Evolutionary conservation across 2,329 filamentous ascomycete genomes (phyloP).

Genomic region (Cladosporium halotolerans): DNA sequence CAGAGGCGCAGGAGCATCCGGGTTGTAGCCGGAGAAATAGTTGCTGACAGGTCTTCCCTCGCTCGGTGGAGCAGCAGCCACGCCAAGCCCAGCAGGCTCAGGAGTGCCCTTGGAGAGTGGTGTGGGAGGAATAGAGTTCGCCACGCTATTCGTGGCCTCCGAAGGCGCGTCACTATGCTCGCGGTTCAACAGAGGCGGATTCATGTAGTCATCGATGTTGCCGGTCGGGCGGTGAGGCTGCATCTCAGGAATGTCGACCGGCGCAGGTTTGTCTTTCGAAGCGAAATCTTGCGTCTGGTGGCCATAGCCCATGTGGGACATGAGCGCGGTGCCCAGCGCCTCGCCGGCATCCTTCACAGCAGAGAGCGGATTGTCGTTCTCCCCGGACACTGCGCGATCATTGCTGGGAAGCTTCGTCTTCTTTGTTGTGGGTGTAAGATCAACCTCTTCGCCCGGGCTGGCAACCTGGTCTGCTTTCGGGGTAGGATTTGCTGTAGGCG

Average conservation of each 20-base stretch:
- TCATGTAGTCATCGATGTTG: background rate
- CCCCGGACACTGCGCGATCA: constrained; percentile 14
- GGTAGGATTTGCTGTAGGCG: constrained; percentile 1
- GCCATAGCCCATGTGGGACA: constrained; percentile 32
- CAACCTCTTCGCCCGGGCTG: constrained; percentile 19
- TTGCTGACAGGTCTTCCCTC: constrained; percentile 14
- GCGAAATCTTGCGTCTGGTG: constrained; percentile 31
- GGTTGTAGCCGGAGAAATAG: constrained; percentile 16
- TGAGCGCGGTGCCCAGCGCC: constrained; percentile 43
- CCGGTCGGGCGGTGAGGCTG: constrained; percentile 8
- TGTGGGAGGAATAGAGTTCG: constrained; percentile 33
- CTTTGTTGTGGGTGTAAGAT: constrained; percentile 29
- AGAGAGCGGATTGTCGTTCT: constrained; percentile 26
- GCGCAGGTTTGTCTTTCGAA: constrained; percentile 18
- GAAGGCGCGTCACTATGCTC: constrained; percentile 13
- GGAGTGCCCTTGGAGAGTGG: constrained; percentile 42
- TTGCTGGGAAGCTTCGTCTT: constrained; percentile 27
- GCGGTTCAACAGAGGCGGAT: background rate
- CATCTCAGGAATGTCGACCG: constrained; percentile 17
- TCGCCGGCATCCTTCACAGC: constrained; percentile 42
- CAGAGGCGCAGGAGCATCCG: constrained; percentile 4
- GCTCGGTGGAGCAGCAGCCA: constrained; percentile 15
- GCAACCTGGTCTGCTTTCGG: background rate
- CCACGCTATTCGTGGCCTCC: constrained; percentile 10
- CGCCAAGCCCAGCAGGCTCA: constrained; percentile 20